Conservation (phyloP, 352 stramenopile genomes). For the Pythium rishiriense region DNA sequence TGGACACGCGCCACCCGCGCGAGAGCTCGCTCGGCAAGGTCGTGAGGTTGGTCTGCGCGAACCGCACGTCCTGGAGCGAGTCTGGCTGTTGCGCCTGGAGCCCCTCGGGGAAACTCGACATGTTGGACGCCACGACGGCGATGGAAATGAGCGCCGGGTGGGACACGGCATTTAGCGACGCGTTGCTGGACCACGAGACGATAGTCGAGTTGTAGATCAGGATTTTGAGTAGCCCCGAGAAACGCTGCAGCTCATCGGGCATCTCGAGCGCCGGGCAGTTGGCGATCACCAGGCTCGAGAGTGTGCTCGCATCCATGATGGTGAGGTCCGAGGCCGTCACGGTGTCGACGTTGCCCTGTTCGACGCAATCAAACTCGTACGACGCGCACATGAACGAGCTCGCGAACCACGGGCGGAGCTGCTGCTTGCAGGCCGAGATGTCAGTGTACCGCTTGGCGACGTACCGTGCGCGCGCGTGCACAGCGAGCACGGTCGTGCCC, state of each 20-base stretch:
- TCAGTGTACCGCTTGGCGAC: conserved; percentile 23
- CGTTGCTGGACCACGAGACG: conserved; percentile 22
- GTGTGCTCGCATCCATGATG: conserved; percentile 22
- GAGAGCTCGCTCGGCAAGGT: conserved; percentile 15
- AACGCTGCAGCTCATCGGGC: conserved; percentile 29
- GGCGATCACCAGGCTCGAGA: conserved; percentile 35
- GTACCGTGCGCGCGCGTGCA: conserved; percentile 33
- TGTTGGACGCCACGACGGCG: conserved; percentile 21
- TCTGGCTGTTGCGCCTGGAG: conserved; percentile 25
- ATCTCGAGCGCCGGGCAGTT: conserved; percentile 36
- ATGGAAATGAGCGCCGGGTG: conserved; percentile 29
- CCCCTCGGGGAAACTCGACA: conserved; percentile 19
- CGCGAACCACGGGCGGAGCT: conserved; percentile 35
- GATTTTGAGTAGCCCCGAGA: conserved; percentile 35
- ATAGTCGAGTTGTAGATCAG: conserved; percentile 43
- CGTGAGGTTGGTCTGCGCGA: conserved; percentile 21
- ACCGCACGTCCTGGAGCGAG: conserved; percentile 28
- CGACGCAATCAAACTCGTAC: conserved; percentile 39
- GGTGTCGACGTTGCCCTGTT: conserved; percentile 29
- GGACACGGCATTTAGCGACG: conserved; percentile 28
- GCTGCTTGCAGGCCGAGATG: conserved; percentile 34
- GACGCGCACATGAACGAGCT: conserved; percentile 35
- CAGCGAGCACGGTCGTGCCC: conserved; percentile 34
- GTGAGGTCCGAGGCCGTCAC: conserved; percentile 25
- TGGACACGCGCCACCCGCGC: conserved; percentile 19